Conservation (phyloP, 139 green algal genomes). For the Eudorina sp. region DNA sequence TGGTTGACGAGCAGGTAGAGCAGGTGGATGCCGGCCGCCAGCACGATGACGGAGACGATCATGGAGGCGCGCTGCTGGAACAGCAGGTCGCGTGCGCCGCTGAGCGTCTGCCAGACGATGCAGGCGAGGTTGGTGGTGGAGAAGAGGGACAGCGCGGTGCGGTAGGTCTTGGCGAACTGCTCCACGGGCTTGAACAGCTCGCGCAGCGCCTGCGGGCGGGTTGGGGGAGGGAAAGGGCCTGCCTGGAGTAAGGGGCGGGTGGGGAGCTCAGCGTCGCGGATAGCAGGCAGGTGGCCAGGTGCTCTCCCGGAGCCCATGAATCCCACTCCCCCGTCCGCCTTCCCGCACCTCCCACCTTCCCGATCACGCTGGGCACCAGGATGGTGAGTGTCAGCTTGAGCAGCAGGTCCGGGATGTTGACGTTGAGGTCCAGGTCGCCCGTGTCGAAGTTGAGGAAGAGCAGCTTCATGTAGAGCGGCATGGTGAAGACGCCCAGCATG, state of each 20-base stretch:
- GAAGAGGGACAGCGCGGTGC: slow-evolving; percentile 65
- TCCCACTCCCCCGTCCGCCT: too few species aligned
- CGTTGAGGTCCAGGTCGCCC: slow-evolving; percentile 34
- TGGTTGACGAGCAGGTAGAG: slow-evolving; percentile 70
- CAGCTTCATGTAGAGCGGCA: slow-evolving; percentile 66
- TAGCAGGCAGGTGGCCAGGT: too few species aligned
- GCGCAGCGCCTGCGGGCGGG: neutral
- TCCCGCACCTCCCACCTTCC: too few species aligned
- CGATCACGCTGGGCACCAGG: slow-evolving; percentile 56
- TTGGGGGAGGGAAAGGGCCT: neutral
- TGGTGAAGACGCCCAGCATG: slow-evolving; percentile 81
- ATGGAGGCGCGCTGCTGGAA: slow-evolving; percentile 61
- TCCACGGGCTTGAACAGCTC: slow-evolving; percentile 45
- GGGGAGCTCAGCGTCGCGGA: too few species aligned
- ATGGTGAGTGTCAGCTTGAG: slow-evolving; percentile 81
- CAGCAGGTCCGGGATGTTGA: slow-evolving; percentile 66
- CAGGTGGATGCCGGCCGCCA: slow-evolving; percentile 66
- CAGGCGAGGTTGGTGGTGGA: slow-evolving; percentile 73
- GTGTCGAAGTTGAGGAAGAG: slow-evolving; percentile 57
- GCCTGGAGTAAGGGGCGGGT: too few species aligned
- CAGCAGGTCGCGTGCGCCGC: slow-evolving; percentile 58
- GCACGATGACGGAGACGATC: slow-evolving; percentile 74
- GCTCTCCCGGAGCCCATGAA: too few species aligned
- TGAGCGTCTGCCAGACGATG: slow-evolving; percentile 88
- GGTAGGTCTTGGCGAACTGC: slow-evolving; percentile 64